These are phyloP conservation scores for Nyctanthes arbortristis DNA, from an alignment of 257 asterid species.

Conservation along the genomic window DNA sequence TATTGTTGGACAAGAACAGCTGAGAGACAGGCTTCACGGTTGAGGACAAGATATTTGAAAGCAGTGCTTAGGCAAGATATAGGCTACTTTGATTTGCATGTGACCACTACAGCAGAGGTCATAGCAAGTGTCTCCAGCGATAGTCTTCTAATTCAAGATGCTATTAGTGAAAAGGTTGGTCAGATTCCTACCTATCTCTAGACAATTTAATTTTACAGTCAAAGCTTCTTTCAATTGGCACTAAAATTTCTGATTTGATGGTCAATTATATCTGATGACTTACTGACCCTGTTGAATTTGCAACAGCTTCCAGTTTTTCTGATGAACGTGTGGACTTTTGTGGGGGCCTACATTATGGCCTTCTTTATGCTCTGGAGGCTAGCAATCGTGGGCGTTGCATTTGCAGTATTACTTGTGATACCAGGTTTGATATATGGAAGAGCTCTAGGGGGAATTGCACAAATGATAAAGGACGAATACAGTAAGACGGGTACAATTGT, in stretches of 20 bases:
- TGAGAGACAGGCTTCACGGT: slow-evolving; percentile 81
- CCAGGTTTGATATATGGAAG: slow-evolving; percentile 92
- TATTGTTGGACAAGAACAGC: slow-evolving; percentile 98
- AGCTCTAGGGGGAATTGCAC: slow-evolving; percentile 61
- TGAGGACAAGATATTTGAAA: slow-evolving; percentile 67
- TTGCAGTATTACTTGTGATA: slow-evolving; percentile 57
- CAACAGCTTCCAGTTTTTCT: slow-evolving; percentile 72
- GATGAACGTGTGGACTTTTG: slow-evolving; percentile 67
- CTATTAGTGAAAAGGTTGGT: slow-evolving; percentile 80
- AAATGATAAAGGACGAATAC: slow-evolving; percentile 67
- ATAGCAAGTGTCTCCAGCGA: slow-evolving; percentile 80
- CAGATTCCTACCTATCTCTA: no score
- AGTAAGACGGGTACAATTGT: slow-evolving; percentile 60
- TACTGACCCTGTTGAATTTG: background rate
- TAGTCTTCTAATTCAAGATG: slow-evolving; percentile 81
- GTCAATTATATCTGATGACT: background rate
- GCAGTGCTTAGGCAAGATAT: slow-evolving; percentile 95
- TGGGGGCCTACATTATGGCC: slow-evolving; percentile 61
- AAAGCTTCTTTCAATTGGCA: background rate
- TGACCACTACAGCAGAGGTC: slow-evolving; percentile 86
- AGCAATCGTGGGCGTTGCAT: slow-evolving; percentile 77
- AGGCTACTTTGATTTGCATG: slow-evolving; percentile 84
- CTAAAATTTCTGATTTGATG: background rate
- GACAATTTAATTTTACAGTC: no score
- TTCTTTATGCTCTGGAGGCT: slow-evolving; percentile 75